Percentiles rank a stretch among this genome's conserved stretches.
Evolutionary conservation across 1,284 basidiomycete species (phyloP).

Genomic region (Pterulicium gracile): DNA sequence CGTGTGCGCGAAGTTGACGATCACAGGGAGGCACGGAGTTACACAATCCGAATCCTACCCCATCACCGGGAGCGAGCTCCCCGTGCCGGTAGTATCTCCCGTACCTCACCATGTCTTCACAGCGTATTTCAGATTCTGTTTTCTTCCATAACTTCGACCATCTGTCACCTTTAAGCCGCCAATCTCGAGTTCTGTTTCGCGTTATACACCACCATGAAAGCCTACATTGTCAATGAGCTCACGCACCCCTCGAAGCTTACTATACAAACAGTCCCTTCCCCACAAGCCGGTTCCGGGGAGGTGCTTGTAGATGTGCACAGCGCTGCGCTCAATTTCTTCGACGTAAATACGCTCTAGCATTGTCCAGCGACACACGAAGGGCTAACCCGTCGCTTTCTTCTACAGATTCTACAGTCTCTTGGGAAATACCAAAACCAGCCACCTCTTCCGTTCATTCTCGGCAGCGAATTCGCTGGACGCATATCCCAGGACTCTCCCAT

Average conservation of each 20-base stretch:
- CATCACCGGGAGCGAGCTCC: no score
- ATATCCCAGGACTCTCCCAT: constrained; percentile 70
- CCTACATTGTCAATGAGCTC: constrained; percentile 63
- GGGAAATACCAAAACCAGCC: constrained; percentile 85
- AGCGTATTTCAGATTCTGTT: no score
- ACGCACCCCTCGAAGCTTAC: constrained; percentile 65
- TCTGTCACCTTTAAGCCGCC: no score
- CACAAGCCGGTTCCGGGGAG: constrained; percentile 39
- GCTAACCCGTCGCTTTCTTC: constrained; percentile 1
- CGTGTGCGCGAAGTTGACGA: no score
- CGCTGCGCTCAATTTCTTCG: constrained; percentile 73
- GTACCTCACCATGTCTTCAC: no score
- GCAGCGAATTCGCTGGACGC: constrained; percentile 79
- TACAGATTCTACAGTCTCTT: constrained; percentile 72
- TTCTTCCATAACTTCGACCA: no score
- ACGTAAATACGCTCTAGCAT: constrained; percentile 29
- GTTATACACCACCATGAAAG: constrained; percentile 79
- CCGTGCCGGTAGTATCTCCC: no score
- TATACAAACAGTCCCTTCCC: constrained; percentile 49
- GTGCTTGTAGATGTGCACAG: constrained; percentile 79
- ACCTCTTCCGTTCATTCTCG: constrained; percentile 74
- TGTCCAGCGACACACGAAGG: background rate
- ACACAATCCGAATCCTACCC: no score
- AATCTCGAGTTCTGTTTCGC: no score
- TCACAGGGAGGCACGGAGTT: no score